phyloP scores from a whole-genome alignment of 2,329 filamentous ascomycete species.

The Aspergillus quadricinctus region DNA sequence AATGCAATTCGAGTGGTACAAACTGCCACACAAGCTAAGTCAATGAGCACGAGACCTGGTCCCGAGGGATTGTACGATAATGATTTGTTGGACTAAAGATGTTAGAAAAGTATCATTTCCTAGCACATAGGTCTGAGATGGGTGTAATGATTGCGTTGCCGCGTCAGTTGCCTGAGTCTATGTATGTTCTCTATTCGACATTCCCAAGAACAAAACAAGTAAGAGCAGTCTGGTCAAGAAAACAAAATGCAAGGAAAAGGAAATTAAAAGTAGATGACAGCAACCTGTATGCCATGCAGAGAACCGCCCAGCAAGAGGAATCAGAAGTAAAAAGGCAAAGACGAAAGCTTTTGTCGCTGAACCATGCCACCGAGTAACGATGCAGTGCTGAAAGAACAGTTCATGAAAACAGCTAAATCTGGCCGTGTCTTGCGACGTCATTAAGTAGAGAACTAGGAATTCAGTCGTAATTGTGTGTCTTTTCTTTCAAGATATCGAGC shows the following conservation, averaged over 20 bases:
- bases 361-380: slow-evolving; percentile 7
- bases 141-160: slow-evolving; percentile 2
- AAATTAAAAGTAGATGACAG: neutral
- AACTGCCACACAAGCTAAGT: neutral
- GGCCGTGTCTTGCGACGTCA: slow-evolving; percentile 6
- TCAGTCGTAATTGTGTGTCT: neutral
- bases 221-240: neutral
- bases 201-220: neutral
- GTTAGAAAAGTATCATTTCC: neutral
- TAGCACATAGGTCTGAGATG: neutral
- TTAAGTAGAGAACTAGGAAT: neutral
- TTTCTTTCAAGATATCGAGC: neutral
- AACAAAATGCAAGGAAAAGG: neutral
- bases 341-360: neutral
- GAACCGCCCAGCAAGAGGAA: neutral
- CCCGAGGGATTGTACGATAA: neutral
- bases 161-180: slow-evolving; percentile 1
- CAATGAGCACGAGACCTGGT: neutral
- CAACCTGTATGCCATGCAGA: neutral
- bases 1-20: neutral
- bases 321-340: neutral
- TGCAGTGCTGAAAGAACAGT: slow-evolving; percentile 6
- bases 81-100: neutral
- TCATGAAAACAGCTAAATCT: neutral
- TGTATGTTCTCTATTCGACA: slow-evolving; percentile 5